Evolutionary conservation across 2,329 filamentous ascomycete genomes (phyloP), one percentile per base, ranked within the genome.

Genomic region (Claviceps arundinis): DNA sequence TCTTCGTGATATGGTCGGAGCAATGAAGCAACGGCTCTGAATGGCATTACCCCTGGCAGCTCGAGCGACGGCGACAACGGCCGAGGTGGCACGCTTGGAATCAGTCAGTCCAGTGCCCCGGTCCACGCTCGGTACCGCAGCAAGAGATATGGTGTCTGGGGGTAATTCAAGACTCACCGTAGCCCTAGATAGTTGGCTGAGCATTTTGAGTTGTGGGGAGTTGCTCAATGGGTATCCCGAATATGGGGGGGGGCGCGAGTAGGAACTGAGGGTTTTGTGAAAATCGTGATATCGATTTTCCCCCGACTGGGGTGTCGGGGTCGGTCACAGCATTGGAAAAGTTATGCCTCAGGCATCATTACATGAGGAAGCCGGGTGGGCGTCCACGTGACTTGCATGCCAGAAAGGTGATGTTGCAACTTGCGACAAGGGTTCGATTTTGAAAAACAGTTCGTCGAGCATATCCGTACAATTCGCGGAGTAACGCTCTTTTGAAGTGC

Each of bases 1-100:
- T 76, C 77, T 74, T 67, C 78, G 74, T 58, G 77, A 77, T 60
- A 80, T 73, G 50, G 78, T 81, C 56, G 78, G 78, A 62, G 74
- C 76, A 62, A 81, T 78, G 66, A 81, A 81, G 63, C 71, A 71
- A 65, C 78, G 74, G 64, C 70, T 68, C 66, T 75, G 73, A 65
- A 70, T 68, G 60, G 71, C 60, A 63, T 64, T 64, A 56, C 56
- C 57, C 59, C 61, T 62, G 53, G 63, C 70, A 68, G 65, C 68
- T 67, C 65, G 74, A 71, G 63, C 73, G 64, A 65, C 74, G 68
- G 64, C 62, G 67, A 72, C 70, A 66, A 73, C 68, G 65, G 70
- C 70, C 66, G 72, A 71, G 62, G 72, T 64, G 70, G 72, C 72
- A 72, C 72, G 71, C 73, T 73, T 73, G 73, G 8, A 30, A 19